Conservation (phyloP, 2,329 filamentous ascomycete genomes). For the Nemania sp. region DNA sequence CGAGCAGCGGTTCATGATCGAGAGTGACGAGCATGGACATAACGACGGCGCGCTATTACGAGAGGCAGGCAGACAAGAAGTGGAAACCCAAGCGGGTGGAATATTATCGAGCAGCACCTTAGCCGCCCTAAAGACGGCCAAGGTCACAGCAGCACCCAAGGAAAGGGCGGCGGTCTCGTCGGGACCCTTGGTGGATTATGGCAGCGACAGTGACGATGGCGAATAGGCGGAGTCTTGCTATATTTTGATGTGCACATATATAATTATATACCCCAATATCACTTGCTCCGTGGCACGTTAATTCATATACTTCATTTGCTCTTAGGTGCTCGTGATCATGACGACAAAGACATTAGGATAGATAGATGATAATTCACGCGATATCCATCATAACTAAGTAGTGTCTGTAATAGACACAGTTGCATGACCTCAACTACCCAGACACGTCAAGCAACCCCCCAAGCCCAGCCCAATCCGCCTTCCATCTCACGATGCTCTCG, state of each 20-base stretch:
- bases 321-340: neutral
- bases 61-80: slow-evolving; percentile 45
- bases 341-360: neutral
- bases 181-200: slow-evolving; percentile 85
- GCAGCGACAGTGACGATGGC: slow-evolving; percentile 79
- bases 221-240: slow-evolving; percentile 22
- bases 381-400: neutral
- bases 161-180: slow-evolving; percentile 56
- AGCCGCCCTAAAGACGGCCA: slow-evolving; percentile 70
- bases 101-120: slow-evolving; percentile 85
- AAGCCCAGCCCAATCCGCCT: too few species aligned
- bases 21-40: slow-evolving; percentile 56
- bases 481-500: too few species aligned
- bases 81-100: slow-evolving; percentile 52
- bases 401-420: neutral
- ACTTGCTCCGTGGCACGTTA: neutral
- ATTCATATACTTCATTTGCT: neutral
- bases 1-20: slow-evolving; percentile 62
- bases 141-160: slow-evolving; percentile 59
- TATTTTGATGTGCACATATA: slow-evolving; percentile 1
- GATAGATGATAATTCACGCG: neutral
- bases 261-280: slow-evolving; percentile 19
- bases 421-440: neutral
- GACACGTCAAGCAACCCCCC: too few species aligned
- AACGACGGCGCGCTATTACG: slow-evolving; percentile 46